phyloP scores from a whole-genome alignment of 495 filamentous ascomycete species.

The Aspergillus baeticus region DNA sequence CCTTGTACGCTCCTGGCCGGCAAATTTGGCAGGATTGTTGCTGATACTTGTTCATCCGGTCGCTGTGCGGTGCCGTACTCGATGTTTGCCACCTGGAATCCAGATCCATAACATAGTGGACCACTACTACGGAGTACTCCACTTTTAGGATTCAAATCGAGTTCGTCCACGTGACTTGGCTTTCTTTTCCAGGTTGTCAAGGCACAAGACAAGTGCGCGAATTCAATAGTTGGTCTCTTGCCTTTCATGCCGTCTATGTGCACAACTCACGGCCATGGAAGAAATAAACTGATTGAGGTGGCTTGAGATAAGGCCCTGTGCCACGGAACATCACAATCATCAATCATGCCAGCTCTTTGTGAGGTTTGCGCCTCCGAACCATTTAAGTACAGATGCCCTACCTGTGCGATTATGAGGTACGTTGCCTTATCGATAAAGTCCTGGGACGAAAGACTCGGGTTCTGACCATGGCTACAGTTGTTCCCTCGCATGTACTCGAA shows the following conservation, averaged over 20 bases:
- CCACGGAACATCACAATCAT: not conserved
- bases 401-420: slow-evolving; percentile 63
- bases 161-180: too few species aligned
- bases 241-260: too few species aligned
- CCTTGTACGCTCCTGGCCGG: not conserved
- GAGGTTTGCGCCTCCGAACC: slow-evolving; percentile 57
- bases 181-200: too few species aligned
- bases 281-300: not conserved
- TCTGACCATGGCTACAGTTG: slow-evolving; percentile 49
- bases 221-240: too few species aligned
- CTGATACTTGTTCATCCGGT: not conserved
- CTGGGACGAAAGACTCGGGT: not conserved
- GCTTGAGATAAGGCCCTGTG: not conserved
- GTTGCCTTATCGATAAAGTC: too few species aligned
- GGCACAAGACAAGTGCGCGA: too few species aligned
- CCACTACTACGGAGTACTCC: too few species aligned
- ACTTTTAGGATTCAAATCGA: too few species aligned
- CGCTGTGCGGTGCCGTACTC: not conserved
- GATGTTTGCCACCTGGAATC: not conserved
- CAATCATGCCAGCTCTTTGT: slow-evolving; percentile 43
- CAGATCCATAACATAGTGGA: not conserved
- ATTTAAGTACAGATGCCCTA: slow-evolving; percentile 66
- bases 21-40: not conserved
- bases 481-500: slow-evolving; percentile 64
- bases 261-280: slow-evolving; percentile 10